Evolutionary conservation across 2,329 filamentous ascomycete genomes (phyloP).

Genomic region (Alternaria arborescens): DNA sequence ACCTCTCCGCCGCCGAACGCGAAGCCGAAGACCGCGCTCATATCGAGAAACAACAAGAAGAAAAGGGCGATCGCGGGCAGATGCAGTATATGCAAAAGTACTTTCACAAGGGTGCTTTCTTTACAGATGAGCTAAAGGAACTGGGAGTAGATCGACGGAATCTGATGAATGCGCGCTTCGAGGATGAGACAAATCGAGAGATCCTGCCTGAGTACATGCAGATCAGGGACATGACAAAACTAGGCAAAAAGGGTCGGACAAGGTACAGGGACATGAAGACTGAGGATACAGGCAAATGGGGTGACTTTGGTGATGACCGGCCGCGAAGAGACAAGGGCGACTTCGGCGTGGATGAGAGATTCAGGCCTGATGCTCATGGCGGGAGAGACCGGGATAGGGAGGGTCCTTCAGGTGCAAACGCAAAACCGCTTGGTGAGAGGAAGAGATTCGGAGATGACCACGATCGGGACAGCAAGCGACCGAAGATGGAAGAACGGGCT

Average conservation of each 20-base stretch:
- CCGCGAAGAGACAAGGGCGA: slow-evolving; percentile 52
- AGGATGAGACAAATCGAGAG: slow-evolving; percentile 84
- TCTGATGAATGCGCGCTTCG: slow-evolving; percentile 85
- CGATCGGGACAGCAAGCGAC: slow-evolving; percentile 56
- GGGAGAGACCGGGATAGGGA: slow-evolving; percentile 46
- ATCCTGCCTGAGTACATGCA: slow-evolving; percentile 90
- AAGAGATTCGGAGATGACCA: slow-evolving; percentile 55
- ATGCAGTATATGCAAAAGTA: slow-evolving; percentile 95
- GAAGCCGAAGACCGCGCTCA: slow-evolving; percentile 83
- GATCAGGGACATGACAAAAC: slow-evolving; percentile 89
- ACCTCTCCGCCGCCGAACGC: slow-evolving; percentile 86
- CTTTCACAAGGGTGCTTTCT: slow-evolving; percentile 96
- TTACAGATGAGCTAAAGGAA: slow-evolving; percentile 79
- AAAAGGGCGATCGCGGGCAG: slow-evolving; percentile 76
- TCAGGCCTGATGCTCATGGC: slow-evolving; percentile 68
- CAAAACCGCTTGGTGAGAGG: slow-evolving; percentile 72
- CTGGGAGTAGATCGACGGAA: slow-evolving; percentile 81
- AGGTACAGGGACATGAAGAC: slow-evolving; percentile 87
- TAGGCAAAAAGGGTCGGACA: slow-evolving; percentile 90
- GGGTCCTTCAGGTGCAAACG: slow-evolving; percentile 73
- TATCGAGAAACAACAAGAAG: slow-evolving; percentile 79
- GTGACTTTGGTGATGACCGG: slow-evolving; percentile 65
- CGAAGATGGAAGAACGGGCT: slow-evolving; percentile 48
- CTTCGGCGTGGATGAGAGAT: slow-evolving; percentile 69
- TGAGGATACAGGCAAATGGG: slow-evolving; percentile 93